Base-by-base conservation (phyloP, 1,284 basidiomycete species). In the Tausonia pullulans region DNA sequence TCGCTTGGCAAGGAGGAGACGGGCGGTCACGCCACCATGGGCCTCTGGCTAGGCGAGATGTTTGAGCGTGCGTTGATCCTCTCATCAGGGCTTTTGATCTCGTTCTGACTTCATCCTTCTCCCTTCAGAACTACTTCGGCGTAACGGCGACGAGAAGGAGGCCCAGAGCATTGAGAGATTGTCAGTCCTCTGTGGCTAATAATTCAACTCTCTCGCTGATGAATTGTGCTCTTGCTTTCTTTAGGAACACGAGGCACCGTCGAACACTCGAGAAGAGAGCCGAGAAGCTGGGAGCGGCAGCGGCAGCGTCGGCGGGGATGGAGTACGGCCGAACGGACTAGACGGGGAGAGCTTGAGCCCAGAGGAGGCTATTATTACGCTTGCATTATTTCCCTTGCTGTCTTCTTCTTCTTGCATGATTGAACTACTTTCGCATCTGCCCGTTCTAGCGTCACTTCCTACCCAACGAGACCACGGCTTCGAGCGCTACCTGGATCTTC, bases 41-140 rank as follows among this genome's bases (percentile, higher is more conserved):
- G 61, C 4, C 44, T 58, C 5, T 66, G 65, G 65, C n/a, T 66
- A 48, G 60, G 61, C 7, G 57, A 66, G 27, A 66, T 62, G 50
- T 66, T 59, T n/a, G 61, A 66, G 27, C 27, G 65, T 66, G 39
- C 50, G 61, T 53, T 7, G 16, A 11, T 7, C 3, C 14, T 53
- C 52, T 1, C 8, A 9, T 53, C 52, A 7, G 9, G 10, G 9
- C 14, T 57, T 13, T 46, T 14, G 4, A 3, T 48, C 45, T 58
- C 41, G 8, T 56, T 16, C 41, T 56, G 1, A 8, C n/a, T 41
- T 56, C 41, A 10, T 56, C 10, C 41, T 41, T 14, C n/a, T 39
- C 43, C 13, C 54, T 8, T 4, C 5, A 16, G 11, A 4, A 10
- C 16, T 56, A 13, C 45, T 58, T 16, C 46, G 61, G 41, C n/a